Base-by-base conservation (phyloP, 208 protist species). In the Acanthamoeba culbertsoni region DNA sequence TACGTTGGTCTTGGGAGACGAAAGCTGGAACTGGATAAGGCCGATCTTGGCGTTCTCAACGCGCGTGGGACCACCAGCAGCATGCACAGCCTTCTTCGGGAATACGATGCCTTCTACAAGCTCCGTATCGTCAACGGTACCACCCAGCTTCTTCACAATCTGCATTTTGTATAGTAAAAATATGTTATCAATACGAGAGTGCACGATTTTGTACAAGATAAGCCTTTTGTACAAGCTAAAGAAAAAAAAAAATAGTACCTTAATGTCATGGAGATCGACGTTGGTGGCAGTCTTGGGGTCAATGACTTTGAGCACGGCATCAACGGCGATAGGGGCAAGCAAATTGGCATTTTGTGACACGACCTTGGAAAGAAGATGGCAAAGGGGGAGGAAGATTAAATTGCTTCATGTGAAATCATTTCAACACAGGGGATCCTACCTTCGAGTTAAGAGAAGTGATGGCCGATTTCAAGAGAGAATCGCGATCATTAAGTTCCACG, bases 21-120 rank as follows among this genome's bases (percentile, higher is more conserved):
- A 99, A 12, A 99, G 96, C 94, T 98, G 98, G 96, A 99, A 99
- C 97, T 99, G 99, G 93, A 99, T 99, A 7, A 99, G 96, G 82
- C 97, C 99, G 95, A 99, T 99, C 93, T 99, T 99, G 18, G 99
- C 99, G 63, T 99, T 98, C 90, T 98, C 95, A 37, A 99, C 97
- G 48, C 96, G 93, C 28, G 97, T 98, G 55, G 98, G 98, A 7
- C 98, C 98, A 88, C 98, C 98, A n/a, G 98, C 98, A 28, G 97
- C 94, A 59, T 98, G 97, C 33, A 96, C 59, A 5, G 75, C 71
- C 18, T 82, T 94, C 57, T 99, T 98, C 82, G 98, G 98, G 94
- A 99, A 99, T 28, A 99, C 97, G 55, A 99, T 96, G 82, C 98
- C 98, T 79, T 97, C 90, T 23, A 99, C 96, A 35, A 99, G 95